phyloP scores from a whole-genome alignment of 228 moss, liverwort and hornwort genomes.

The Sphagnum fallax region DNA sequence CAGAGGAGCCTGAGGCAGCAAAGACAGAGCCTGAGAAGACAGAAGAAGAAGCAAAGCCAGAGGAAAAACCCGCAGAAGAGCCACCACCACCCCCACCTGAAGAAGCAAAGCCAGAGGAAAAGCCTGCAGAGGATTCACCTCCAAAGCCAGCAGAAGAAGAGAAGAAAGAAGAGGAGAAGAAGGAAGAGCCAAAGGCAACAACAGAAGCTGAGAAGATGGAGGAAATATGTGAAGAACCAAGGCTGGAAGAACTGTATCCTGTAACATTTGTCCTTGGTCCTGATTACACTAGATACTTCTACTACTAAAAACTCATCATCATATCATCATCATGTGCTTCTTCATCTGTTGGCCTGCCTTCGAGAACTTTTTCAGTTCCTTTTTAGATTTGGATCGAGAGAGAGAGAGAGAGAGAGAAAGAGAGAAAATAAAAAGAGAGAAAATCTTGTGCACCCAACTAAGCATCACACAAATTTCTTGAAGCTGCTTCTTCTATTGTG shows the following conservation, averaged over 20 bases:
- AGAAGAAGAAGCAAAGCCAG: conserved; percentile 3
- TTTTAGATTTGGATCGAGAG: too few species aligned
- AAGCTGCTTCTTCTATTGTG: too few species aligned
- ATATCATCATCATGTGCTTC: too few species aligned
- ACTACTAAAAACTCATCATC: conserved; percentile 18
- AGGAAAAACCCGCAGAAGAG: too few species aligned
- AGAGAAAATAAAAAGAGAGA: too few species aligned
- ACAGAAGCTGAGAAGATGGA: conserved; percentile 8
- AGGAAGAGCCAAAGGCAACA: conserved; percentile 13
- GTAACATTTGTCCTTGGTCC: conserved; percentile 44
- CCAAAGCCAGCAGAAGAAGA: neutral
- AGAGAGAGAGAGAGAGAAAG: too few species aligned
- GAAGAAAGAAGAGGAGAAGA: conserved; percentile 15
- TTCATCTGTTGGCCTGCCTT: too few species aligned
- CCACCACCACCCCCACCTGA: neutral
- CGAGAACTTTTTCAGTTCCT: too few species aligned
- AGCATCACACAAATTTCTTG: too few species aligned
- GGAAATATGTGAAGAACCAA: neutral
- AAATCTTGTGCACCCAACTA: too few species aligned
- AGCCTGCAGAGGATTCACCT: neutral
- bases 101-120: conserved; percentile 17
- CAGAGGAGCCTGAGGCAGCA: neutral
- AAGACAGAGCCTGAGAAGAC: conserved; percentile 1
- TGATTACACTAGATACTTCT: conserved; percentile 48
- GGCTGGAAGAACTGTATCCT: conserved; percentile 39